Evolutionary conservation across 2,329 filamentous ascomycete genomes (phyloP).

Genomic region (Chalaropsis ovoidea): DNA sequence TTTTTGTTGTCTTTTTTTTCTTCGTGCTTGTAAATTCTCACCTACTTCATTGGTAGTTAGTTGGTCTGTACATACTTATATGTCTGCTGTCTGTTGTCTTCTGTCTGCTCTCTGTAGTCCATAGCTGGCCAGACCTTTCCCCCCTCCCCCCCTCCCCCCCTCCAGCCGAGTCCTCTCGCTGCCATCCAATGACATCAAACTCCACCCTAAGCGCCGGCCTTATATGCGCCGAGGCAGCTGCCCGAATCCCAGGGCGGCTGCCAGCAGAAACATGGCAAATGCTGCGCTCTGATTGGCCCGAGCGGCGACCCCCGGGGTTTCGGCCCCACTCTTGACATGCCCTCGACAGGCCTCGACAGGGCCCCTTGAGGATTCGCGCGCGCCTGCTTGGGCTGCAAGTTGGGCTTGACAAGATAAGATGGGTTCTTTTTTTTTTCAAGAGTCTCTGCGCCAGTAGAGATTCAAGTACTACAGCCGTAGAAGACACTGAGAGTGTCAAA

Average conservation of each 20-base stretch:
- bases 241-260: constrained; percentile 1
- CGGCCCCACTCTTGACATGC: constrained; percentile 13
- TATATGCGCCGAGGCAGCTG: constrained; percentile 6
- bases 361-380: not conserved
- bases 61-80: no score
- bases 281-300: not conserved
- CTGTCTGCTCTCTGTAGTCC: not conserved
- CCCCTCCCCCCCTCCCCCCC: not conserved
- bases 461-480: not conserved
- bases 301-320: not conserved
- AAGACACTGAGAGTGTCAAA: no score
- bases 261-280: not conserved
- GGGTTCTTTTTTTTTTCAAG: not conserved
- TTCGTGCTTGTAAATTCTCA: no score
- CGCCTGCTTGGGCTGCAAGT: not conserved
- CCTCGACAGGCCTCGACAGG: not conserved
- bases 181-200: not conserved
- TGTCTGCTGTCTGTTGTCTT: not conserved
- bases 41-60: no score
- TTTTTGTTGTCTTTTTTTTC: not conserved
- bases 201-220: constrained; percentile 1
- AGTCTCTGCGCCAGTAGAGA: not conserved
- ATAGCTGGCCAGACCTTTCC: no score
- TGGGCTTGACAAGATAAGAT: not conserved
- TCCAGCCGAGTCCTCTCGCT: not conserved